A percentile compares a stretch with the other conserved stretches of the same genome.
phyloP scores from a whole-genome alignment of 192 early-diverging fungal genomes.

The Haplosporangium gracile region DNA sequence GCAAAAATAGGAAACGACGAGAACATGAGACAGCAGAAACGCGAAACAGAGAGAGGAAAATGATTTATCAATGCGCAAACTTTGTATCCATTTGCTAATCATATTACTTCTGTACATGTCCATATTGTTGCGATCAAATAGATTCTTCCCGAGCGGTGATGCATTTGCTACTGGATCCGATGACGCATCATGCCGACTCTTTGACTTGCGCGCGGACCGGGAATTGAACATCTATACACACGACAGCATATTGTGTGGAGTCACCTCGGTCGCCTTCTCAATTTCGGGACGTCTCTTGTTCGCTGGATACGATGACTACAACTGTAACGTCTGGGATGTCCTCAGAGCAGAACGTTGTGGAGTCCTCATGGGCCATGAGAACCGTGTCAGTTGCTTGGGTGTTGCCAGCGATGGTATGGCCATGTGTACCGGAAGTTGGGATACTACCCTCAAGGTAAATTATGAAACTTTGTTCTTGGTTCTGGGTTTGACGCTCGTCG shows the following conservation, averaged over 20 bases:
- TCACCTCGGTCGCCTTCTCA: slow-evolving; percentile 98
- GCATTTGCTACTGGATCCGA: slow-evolving; percentile 98
- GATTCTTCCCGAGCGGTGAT: slow-evolving; percentile 99
- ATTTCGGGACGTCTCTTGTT: slow-evolving; percentile 96
- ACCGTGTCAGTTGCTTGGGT: slow-evolving; percentile 97
- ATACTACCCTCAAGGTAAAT: slow-evolving; percentile 94
- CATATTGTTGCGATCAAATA: slow-evolving; percentile 27
- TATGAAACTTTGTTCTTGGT: neutral
- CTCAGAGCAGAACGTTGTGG: slow-evolving; percentile 96
- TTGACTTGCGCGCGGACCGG: slow-evolving; percentile 97
- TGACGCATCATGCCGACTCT: slow-evolving; percentile 99
- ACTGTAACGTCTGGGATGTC: slow-evolving; percentile 99
- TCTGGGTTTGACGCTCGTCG: neutral
- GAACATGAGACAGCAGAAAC: neutral
- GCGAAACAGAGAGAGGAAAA: neutral
- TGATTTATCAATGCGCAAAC: too few species aligned
- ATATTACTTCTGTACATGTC: neutral
- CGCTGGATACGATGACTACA: slow-evolving; percentile 99
- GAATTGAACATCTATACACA: slow-evolving; percentile 99
- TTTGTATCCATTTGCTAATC: neutral
- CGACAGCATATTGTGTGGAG: slow-evolving; percentile 98
- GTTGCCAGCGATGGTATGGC: slow-evolving; percentile 98
- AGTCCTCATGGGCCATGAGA: slow-evolving; percentile 94
- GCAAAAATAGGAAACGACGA: neutral
- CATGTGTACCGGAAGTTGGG: slow-evolving; percentile 99